Evolutionary conservation across 2,329 filamentous ascomycete genomes (phyloP), one percentile per base, ranked within the genome.

Genomic region (Arthrobotrys sinensis): DNA sequence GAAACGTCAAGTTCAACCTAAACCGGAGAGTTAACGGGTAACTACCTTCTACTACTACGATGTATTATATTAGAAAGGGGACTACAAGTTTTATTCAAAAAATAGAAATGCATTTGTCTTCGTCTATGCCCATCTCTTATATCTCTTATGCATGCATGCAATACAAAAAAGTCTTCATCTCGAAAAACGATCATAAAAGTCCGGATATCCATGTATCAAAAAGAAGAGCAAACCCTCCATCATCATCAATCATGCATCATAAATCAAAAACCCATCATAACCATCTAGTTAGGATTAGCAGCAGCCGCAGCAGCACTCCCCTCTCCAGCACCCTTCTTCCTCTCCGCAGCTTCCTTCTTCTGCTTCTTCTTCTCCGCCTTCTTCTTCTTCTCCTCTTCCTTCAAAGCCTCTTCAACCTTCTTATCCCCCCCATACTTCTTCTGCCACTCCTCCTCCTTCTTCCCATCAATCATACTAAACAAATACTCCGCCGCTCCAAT

Each of bases 391-490:
- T 82, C 82, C 16, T 81, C 81, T 6, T 82, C 81, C 36, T 82
- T 82, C 55, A 82, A 82, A n/a, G 85, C 85, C 80, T 85, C 85
- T 72, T 85, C 84, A 81, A 86, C 84, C 80, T 85, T 86, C 65
- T 86, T 84, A 81, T 86, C 85, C 82, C 91, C 91, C 63, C 91
- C 91, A 81, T 90, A 97, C 81, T 89, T 88, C 80, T 91, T 89
- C 75, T 91, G 90, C 94, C 94, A 97, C 83, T 95, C 92, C 64
- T 91, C 89, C 55, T 92, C 90, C 86, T 94, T 95, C 84, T 92
- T 91, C 8, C 91, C 87, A 80, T 94, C 92, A 82, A 97, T 97
- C 67, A 88, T 89, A n/a, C 89, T 89, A 85, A 97, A 97, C 36
- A 97, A 87, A 48, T 87, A 91, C 80, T 90, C 89, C 0, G 94